Evolutionary conservation across 495 filamentous ascomycete species (phyloP).

Genomic region (Aspergillus campestris): DNA sequence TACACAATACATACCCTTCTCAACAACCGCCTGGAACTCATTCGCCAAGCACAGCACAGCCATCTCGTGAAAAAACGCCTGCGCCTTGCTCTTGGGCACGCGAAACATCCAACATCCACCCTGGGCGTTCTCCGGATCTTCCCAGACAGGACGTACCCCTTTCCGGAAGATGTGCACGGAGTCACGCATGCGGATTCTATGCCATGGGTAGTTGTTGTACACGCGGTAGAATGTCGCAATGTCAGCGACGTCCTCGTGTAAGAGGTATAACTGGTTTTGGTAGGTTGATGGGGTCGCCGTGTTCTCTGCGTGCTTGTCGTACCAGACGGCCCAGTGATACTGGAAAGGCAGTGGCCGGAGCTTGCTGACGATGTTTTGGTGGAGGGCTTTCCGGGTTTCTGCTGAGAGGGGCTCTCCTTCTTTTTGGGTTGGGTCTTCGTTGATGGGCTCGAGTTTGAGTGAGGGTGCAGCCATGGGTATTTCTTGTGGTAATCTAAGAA

Average conservation of each 20-base stretch:
- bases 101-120: conserved; percentile 86
- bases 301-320: conserved; percentile 39
- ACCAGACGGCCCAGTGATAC: conserved; percentile 52
- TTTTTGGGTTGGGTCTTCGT: neutral
- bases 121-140: conserved; percentile 72
- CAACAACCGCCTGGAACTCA: conserved; percentile 66
- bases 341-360: conserved; percentile 43
- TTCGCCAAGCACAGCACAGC: conserved; percentile 79
- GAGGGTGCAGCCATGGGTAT: no score
- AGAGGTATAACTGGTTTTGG: conserved; percentile 55
- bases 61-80: conserved; percentile 72
- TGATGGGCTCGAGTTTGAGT: no score
- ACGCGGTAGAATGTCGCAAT: conserved; percentile 82
- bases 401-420: conserved; percentile 8
- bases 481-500: no score
- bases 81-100: conserved; percentile 62
- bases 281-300: conserved; percentile 44
- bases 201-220: conserved; percentile 78
- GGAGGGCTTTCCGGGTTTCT: conserved; percentile 22
- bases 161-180: conserved; percentile 83
- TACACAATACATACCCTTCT: conserved; percentile 45
- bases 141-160: conserved; percentile 81
- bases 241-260: conserved; percentile 61
- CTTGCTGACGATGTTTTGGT: conserved; percentile 35
- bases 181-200: conserved; percentile 69